Conservation (phyloP, 2,329 filamentous ascomycete genomes). For the Aspergillus alliaceus region DNA sequence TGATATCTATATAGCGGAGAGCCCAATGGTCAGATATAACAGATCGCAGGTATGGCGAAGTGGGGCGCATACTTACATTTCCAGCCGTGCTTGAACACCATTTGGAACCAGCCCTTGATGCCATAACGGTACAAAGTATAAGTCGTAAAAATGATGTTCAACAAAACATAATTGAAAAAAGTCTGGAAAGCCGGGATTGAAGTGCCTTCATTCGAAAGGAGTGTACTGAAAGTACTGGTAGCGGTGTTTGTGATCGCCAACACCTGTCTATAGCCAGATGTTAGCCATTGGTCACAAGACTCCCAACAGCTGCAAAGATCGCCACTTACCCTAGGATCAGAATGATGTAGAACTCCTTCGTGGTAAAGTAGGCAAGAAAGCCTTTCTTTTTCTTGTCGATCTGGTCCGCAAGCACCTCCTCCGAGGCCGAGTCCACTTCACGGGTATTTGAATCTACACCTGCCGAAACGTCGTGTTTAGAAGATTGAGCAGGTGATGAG, state of each 20-base stretch:
- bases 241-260: constrained; percentile 86
- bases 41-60: not conserved
- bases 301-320: not conserved
- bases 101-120: constrained; percentile 63
- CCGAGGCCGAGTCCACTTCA: constrained; percentile 14
- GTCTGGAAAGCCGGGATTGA: constrained; percentile 94
- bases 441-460: constrained; percentile 14
- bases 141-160: constrained; percentile 78
- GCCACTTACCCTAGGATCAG: constrained; percentile 66
- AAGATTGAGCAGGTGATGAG: constrained; percentile 8
- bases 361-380: constrained; percentile 71
- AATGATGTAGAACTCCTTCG: constrained; percentile 84
- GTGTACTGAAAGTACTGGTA: constrained; percentile 84
- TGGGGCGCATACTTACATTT: constrained; percentile 57
- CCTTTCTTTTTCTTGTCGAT: constrained; percentile 47
- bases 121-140: constrained; percentile 80
- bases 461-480: constrained; percentile 19
- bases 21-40: not conserved
- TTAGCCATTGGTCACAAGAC: not conserved
- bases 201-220: constrained; percentile 67
- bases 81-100: constrained; percentile 76
- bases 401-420: constrained; percentile 35
- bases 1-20: constrained; percentile 57
- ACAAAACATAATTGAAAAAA: constrained; percentile 87
- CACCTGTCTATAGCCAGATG: constrained; percentile 59